Base-by-base conservation (phyloP, 1,139 yeast genomes). In the Yamadazyma siamensis region DNA sequence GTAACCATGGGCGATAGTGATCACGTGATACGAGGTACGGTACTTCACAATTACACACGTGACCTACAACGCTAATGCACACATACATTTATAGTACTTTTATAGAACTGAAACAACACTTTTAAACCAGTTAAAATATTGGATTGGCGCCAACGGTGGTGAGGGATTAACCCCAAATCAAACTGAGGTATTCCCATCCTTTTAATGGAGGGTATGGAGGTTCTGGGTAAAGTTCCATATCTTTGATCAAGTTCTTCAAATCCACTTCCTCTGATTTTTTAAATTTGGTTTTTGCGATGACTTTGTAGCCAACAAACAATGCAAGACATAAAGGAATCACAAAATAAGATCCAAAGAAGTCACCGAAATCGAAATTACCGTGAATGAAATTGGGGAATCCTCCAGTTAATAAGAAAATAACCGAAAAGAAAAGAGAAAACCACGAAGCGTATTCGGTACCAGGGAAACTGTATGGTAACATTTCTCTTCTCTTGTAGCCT, bases 381-480 rank as follows among this genome's bases (percentile, higher is more conserved):
- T 58, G 38, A 14, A 67, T 50, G 34, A 67, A 67, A 32, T 52
- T 57, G 4, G 53, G 34, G 41, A 61, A 68, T 0, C 74, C 74
- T 20, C 65, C 65, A 6, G 71, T 64, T 13, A 66, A 39, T 19
- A 66, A 44, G 31, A 67, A 46, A 4, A 66, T 13, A 1, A 46
- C 26, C 2, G 65, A 59, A 18, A 54, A 47, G 36, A 59, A 41
- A 13, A 65, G 55, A 1, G 71, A 61, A 23, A 62, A 47, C 56
- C 61, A 64, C 1, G 70, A 59, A 11, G 57, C 63, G 25, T 26
- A 43, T 26, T 43, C 48, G 4, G 56, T 50, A 20, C 53, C 49
- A 27, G 44, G 47, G 36, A 56, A 38, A n/a, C 33, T 36, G 46
- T 59, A 61, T 10, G 72, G 72, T 27, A 66, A 50, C 24, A 50